Conservation (phyloP, 31 red algal species). For the Porphyra umbilicalis region DNA sequence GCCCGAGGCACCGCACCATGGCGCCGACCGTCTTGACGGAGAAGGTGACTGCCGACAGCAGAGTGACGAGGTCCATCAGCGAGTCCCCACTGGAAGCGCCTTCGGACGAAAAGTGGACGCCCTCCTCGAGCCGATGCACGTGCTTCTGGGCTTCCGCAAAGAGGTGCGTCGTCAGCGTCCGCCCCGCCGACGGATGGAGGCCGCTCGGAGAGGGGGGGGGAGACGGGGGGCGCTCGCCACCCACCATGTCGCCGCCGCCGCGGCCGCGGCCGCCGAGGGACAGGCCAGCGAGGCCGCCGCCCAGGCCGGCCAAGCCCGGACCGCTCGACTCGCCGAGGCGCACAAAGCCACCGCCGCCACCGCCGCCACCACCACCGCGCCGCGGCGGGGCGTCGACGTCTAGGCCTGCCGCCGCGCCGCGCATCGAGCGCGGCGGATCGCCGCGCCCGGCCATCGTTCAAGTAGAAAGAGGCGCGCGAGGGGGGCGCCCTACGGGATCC, state of each 20-base stretch:
- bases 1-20: conserved; percentile 67
- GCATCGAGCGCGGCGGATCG: no score
- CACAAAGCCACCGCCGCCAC: no score
- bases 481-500: no score
- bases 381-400: not conserved
- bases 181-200: not conserved
- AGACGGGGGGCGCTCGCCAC: not conserved
- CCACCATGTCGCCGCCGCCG: no score
- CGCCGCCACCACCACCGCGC: not conserved
- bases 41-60: conserved; percentile 74
- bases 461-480: no score
- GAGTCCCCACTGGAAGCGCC: not conserved
- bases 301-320: not conserved
- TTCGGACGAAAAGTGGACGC: not conserved
- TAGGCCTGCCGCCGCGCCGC: no score
- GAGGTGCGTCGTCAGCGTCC: not conserved
- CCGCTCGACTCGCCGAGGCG: no score
- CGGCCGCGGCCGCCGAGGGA: no score
- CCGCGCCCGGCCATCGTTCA: no score
- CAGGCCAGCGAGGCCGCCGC: not conserved
- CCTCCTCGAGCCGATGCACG: not conserved
- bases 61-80: conserved; percentile 62
- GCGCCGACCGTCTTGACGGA: conserved; percentile 84
- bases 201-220: not conserved
- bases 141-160: not conserved